A percentile compares a stretch with the other conserved stretches of the same genome.
These are phyloP conservation scores for Ambispora gerdemannii DNA, from an alignment of 192 early-diverging fungal species.

Conservation along the genomic window DNA sequence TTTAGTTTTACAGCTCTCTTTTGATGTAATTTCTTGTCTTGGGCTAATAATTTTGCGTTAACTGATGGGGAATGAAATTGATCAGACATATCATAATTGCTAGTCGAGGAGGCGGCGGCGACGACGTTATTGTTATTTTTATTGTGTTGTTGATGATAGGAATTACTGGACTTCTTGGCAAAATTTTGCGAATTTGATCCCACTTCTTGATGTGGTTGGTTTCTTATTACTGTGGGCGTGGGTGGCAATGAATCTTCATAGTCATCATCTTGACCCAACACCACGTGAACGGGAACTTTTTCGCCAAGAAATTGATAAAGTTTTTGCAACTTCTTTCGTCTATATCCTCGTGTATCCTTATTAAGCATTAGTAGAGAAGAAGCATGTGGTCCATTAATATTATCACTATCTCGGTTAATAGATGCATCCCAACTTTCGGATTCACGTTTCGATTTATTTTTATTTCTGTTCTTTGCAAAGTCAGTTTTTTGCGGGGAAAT, in stretches of 20 bases:
- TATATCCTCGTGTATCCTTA: slow-evolving; percentile 23
- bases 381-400: background rate
- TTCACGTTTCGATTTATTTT: background rate
- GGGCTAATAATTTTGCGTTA: slow-evolving; percentile 33
- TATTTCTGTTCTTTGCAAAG: background rate
- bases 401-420: background rate
- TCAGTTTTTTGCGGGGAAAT: too few species aligned
- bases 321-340: slow-evolving; percentile 42
- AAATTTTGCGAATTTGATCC: background rate
- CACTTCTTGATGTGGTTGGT: background rate
- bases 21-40: slow-evolving; percentile 37
- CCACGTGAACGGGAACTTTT: slow-evolving; percentile 33
- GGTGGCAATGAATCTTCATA: background rate
- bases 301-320: slow-evolving; percentile 46
- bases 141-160: background rate
- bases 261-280: slow-evolving; percentile 12
- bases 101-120: too few species aligned
- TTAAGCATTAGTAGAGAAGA: background rate
- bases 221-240: background rate
- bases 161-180: background rate
- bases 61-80: too few species aligned
- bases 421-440: background rate
- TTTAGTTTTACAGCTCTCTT: slow-evolving; percentile 40
- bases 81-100: too few species aligned
- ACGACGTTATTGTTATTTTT: background rate